These are phyloP conservation scores for Lophium mytilinum DNA, from an alignment of 495 filamentous ascomycete species.

Conservation along the genomic window DNA sequence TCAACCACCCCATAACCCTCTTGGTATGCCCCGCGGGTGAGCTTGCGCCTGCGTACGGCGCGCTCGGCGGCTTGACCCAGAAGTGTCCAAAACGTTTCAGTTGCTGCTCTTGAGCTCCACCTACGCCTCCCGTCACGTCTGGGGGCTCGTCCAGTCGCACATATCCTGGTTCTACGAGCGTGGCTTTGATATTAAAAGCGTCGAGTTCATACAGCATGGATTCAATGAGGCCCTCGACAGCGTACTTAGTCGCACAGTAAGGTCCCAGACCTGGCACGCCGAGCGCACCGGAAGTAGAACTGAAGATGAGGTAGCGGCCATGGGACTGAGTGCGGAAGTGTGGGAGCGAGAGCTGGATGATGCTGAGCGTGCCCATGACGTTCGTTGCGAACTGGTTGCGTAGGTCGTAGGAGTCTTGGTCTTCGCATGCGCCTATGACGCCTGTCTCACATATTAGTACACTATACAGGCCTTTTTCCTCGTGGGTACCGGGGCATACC, in stretches of 20 bases:
- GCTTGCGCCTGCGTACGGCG: conserved; percentile 67
- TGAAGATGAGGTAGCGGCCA: conserved; percentile 89
- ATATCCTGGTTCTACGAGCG: conserved; percentile 84
- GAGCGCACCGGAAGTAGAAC: conserved; percentile 77
- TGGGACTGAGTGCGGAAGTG: conserved; percentile 71
- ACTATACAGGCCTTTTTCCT: too few relatives aligned
- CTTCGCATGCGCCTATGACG: conserved; percentile 91
- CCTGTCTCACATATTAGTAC: conserved; percentile 35
- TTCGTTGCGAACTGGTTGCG: conserved; percentile 96
- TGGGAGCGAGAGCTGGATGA: conserved; percentile 79
- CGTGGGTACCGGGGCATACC: conserved; percentile 6
- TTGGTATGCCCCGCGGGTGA: conserved; percentile 83
- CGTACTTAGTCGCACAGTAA: conserved; percentile 95
- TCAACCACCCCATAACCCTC: conserved; percentile 92
- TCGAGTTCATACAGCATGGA: conserved; percentile 93
- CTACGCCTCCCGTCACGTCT: conserved; percentile 1
- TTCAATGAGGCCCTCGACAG: conserved; percentile 89
- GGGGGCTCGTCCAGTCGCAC: conserved; percentile 64
- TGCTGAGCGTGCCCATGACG: conserved; percentile 88
- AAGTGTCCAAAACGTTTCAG: conserved; percentile 69
- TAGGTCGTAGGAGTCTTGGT: conserved; percentile 91
- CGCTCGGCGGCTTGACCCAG: conserved; percentile 73
- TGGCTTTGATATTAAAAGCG: conserved; percentile 82
- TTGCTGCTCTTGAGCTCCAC: conserved; percentile 5
- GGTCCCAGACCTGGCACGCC: conserved; percentile 88